These are phyloP conservation scores for Hypoxylon intermedium DNA, from an alignment of 495 filamentous ascomycete species.

Conservation along the genomic window DNA sequence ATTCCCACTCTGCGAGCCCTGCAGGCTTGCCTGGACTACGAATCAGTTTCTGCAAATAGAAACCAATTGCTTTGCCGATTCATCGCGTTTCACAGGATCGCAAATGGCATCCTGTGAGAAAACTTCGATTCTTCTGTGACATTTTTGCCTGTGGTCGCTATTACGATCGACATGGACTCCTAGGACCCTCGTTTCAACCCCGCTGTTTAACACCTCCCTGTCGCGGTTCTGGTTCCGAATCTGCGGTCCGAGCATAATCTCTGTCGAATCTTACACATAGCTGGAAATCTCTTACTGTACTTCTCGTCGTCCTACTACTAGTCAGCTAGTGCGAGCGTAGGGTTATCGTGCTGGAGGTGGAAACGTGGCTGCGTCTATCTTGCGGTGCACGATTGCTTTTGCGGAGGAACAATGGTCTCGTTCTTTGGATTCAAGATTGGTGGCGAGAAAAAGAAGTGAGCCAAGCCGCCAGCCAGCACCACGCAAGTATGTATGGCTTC, in stretches of 20 bases:
- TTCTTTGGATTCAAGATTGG: constrained; percentile 59
- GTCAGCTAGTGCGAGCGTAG: constrained; percentile 2
- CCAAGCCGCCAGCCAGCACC: neutral
- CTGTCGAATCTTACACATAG: constrained; percentile 19
- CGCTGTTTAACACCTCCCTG: constrained; percentile 36
- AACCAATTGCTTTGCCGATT: constrained; percentile 15
- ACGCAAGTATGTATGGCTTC: neutral
- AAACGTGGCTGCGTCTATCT: neutral
- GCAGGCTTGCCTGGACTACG: neutral
- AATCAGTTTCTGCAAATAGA: constrained; percentile 18
- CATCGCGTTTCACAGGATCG: constrained; percentile 22
- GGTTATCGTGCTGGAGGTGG: constrained; percentile 21
- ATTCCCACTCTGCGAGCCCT: neutral
- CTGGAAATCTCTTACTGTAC: constrained; percentile 10
- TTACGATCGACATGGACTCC: constrained; percentile 40
- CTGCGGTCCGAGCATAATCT: constrained; percentile 36
- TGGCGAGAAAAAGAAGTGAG: constrained; percentile 59
- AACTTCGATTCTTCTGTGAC: constrained; percentile 22
- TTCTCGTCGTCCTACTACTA: constrained; percentile 12
- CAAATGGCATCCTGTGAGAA: constrained; percentile 23
- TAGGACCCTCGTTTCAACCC: constrained; percentile 39
- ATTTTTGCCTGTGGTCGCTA: constrained; percentile 20
- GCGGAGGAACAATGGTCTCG: constrained; percentile 52
- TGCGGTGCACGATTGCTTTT: constrained; percentile 9
- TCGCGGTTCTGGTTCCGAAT: constrained; percentile 30